Conservation (phyloP, 1,139 yeast species). For the Candida sp. region DNA sequence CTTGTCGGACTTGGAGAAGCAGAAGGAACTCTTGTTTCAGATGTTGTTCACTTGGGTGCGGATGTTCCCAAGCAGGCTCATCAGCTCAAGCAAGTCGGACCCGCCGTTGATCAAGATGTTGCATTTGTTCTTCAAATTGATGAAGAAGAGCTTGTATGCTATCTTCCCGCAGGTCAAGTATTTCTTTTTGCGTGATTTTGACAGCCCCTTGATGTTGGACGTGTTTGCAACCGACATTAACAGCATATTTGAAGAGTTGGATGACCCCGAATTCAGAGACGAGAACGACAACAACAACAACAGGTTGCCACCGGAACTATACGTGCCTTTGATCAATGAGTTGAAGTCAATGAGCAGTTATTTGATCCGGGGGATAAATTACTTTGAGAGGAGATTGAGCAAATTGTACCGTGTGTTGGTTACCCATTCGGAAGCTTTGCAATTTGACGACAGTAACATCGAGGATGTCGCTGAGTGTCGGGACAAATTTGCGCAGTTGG, state of each 20-base stretch:
- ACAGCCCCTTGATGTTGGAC: slow-evolving; percentile 46
- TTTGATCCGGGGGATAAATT: slow-evolving; percentile 35
- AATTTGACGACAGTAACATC: slow-evolving; percentile 30
- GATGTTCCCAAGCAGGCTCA: slow-evolving; percentile 35
- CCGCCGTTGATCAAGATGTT: slow-evolving; percentile 38
- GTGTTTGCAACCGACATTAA: slow-evolving; percentile 33
- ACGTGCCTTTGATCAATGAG: slow-evolving; percentile 21
- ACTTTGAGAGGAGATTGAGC: slow-evolving; percentile 27
- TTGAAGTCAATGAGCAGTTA: slow-evolving; percentile 34
- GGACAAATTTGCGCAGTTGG: slow-evolving; percentile 25
- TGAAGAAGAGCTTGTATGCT: slow-evolving; percentile 40
- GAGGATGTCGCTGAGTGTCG: slow-evolving; percentile 30
- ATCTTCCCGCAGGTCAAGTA: slow-evolving; percentile 46
- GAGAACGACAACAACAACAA: neutral
- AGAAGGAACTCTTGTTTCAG: slow-evolving; percentile 38
- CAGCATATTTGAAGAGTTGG: slow-evolving; percentile 28
- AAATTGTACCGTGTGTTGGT: slow-evolving; percentile 34
- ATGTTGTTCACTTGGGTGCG: slow-evolving; percentile 45
- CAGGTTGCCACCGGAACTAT: slow-evolving; percentile 19
- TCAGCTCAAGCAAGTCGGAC: slow-evolving; percentile 22
- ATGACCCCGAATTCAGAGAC: slow-evolving; percentile 16
- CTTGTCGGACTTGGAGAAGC: slow-evolving; percentile 31
- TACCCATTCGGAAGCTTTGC: slow-evolving; percentile 32
- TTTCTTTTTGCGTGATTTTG: slow-evolving; percentile 46
- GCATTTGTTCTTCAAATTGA: slow-evolving; percentile 37